Evolutionary conservation across 192 early-diverging fungal species (phyloP), one percentile per base, ranked within the genome.

Genomic region (Coemansia sp.): DNA sequence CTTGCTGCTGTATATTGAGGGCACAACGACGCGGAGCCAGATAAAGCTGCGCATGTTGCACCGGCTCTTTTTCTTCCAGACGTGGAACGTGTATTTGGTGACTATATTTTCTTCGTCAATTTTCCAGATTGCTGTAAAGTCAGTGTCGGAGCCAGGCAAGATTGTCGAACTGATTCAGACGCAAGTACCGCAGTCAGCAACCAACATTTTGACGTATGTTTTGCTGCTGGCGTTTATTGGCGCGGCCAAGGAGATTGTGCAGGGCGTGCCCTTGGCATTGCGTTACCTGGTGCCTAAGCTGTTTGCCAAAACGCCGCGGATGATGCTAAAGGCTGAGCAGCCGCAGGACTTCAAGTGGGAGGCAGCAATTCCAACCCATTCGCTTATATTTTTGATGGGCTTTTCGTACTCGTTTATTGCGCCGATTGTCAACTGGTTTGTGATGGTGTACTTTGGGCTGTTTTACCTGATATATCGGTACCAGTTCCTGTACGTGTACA

Each of bases 201-300:
- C 85, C 55, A 93, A 90, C 74, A 94, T 94, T 58, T 84, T 94
- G 37, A 92, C 92, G 24, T 96, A 92, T 71, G 84, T 94, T 24
- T 70, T 94, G 68, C 82, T 96, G 20, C 84, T 85, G n/a, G 79
- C 87, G 3, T 80, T 93, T 41, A 74, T 86, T 5, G 83, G 86
- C 32, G 84, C 92, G 2, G 83, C 88, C 1, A 65, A 83, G 18
- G 87, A 91, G 62, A 61, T 94, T 2, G 45, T 90, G 14, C 93
- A 93, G 67, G 64, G 90, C 12, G 83, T 71, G 5, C 85, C 84
- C 1, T 75, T 93, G 24, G 65, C 94, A 8, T 23, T 92, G 35
- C 82, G 88, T 38, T 86, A 84, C 18, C n/a, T 89, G 0, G 65
- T 77, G 45, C 75, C 74, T 2, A 41, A 67, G 0, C 61, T 93